Conservation (phyloP, 2,329 filamentous ascomycete genomes). For the Colletotrichum cereale region DNA sequence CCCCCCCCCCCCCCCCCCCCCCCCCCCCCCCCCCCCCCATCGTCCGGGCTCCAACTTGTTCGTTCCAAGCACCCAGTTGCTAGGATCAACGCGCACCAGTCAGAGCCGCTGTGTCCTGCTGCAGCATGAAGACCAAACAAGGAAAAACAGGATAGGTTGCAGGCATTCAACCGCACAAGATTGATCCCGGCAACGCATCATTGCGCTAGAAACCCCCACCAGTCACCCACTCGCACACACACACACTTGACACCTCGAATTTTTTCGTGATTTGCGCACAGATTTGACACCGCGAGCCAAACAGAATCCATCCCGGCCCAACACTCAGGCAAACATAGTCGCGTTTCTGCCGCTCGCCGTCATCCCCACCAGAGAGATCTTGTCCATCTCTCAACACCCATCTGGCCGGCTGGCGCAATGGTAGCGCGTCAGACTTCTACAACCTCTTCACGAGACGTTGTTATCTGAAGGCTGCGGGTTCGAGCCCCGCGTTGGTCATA, state of each 20-base stretch:
- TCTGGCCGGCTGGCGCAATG: conserved; percentile 39
- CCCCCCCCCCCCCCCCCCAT: too few relatives aligned
- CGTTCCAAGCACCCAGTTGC: too few relatives aligned
- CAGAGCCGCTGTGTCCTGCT: too few relatives aligned
- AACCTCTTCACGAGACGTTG: not conserved
- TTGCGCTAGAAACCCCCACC: conserved; percentile 17
- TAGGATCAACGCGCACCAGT: too few relatives aligned
- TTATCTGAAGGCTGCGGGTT: conserved; percentile 38
- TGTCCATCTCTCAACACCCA: too few relatives aligned
- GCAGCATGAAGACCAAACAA: not conserved
- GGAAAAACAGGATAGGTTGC: not conserved
- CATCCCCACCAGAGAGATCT: not conserved
- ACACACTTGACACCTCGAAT: not conserved
- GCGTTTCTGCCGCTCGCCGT: rapidly evolving
- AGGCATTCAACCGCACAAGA: conserved; percentile 3
- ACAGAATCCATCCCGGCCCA: not conserved
- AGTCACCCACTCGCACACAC: too few relatives aligned
- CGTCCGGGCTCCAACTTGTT: too few relatives aligned
- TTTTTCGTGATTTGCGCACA: not conserved
- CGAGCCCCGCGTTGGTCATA: conserved; percentile 38
- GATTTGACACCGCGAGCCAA: not conserved
- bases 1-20: too few relatives aligned
- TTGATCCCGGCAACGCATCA: conserved; percentile 7
- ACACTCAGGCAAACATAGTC: not conserved
- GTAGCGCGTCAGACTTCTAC: conserved; percentile 40